Evolutionary conservation across 306 rosid species (phyloP), one percentile per base, ranked within the genome.

Genomic region (Delonix regia): DNA sequence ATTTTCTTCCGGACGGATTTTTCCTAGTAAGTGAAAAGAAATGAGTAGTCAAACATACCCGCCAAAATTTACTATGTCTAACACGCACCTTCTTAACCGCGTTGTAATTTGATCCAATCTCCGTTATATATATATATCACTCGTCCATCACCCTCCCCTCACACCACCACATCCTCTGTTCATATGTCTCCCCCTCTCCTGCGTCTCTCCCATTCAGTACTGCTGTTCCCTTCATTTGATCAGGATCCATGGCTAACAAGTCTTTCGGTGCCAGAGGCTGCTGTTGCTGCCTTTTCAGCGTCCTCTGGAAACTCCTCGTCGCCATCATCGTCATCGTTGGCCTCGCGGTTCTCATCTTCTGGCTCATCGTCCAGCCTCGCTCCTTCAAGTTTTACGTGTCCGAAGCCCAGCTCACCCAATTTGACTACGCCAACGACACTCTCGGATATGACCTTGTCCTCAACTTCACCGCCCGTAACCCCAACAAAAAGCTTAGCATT

Each of bases 291-390:
- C 78, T 89, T 72, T 90, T 87, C 38, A 63, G 91, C 78, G 28
- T 84, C 39, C 27, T 92, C 19, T 85, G 89, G 87, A 88, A 90
- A 78, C 71, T 90, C 44, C 55, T 88, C 38, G 12, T 87, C 4
- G n/a, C 84, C 18, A 72, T 83, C 36, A 55, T 85, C n/a, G 18
- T 90, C 36, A 28, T 83, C 13, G 12, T 38, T 4, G 89, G 84
- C 4, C 84, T 90, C 2, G 83, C 83, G 1, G 24, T 77, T 14
- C 73, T 94, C 18, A 75, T 90, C 73, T 85, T 94, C 84, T 93
- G 87, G 84, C 92, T 91, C 51, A 52, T 91, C 7, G 81, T 90
- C 42, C 90, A 83, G 6, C 98, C 97, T 1, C 89, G 83, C 16
- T 3, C 51, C 15, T 72, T 91, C 86, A 87, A 86, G 22, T 88